These are phyloP conservation scores for Komagataella pseudopastoris DNA, from an alignment of 805 yeast species.

Conservation along the genomic window DNA sequence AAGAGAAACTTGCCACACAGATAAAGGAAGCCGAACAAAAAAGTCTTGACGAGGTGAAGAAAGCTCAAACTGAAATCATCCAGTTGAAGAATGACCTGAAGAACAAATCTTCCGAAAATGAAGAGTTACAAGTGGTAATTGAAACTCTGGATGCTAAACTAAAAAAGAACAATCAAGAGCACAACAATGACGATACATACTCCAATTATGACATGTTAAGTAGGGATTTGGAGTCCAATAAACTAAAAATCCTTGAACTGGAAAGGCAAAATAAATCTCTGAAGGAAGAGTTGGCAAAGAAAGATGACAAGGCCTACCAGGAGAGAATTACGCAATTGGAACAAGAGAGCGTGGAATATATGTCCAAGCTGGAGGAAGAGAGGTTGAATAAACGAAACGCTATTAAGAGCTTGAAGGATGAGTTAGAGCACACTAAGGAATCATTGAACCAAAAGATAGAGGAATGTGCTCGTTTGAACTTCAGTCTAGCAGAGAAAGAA, in stretches of 20 bases:
- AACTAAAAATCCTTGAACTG: slow-evolving; percentile 51
- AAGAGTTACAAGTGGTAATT: background rate
- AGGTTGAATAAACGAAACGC: slow-evolving; percentile 16
- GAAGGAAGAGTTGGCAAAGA: slow-evolving; percentile 41
- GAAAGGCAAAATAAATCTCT: slow-evolving; percentile 50
- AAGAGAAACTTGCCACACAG: slow-evolving; percentile 58
- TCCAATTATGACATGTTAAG: slow-evolving; percentile 35
- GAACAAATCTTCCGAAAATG: background rate
- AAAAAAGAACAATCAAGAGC: slow-evolving; percentile 57
- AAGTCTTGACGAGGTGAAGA: slow-evolving; percentile 37
- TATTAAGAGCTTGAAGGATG: slow-evolving; percentile 9
- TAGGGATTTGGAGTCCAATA: slow-evolving; percentile 62
- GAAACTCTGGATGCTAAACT: slow-evolving; percentile 25
- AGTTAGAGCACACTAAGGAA: slow-evolving; percentile 20
- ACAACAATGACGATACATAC: slow-evolving; percentile 27
- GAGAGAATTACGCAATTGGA: slow-evolving; percentile 42
- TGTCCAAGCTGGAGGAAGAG: slow-evolving; percentile 42
- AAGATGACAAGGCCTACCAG: slow-evolving; percentile 41
- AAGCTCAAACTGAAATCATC: slow-evolving; percentile 59
- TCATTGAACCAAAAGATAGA: slow-evolving; percentile 28
- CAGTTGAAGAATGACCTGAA: slow-evolving; percentile 28
- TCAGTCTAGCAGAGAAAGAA: slow-evolving; percentile 31
- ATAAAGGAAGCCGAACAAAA: slow-evolving; percentile 47
- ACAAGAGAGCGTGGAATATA: slow-evolving; percentile 52
- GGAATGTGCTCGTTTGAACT: slow-evolving; percentile 38